Evolutionary conservation across 805 yeast genomes (phyloP).

Genomic region (Sugiyamaella boreocaroliniensis): DNA sequence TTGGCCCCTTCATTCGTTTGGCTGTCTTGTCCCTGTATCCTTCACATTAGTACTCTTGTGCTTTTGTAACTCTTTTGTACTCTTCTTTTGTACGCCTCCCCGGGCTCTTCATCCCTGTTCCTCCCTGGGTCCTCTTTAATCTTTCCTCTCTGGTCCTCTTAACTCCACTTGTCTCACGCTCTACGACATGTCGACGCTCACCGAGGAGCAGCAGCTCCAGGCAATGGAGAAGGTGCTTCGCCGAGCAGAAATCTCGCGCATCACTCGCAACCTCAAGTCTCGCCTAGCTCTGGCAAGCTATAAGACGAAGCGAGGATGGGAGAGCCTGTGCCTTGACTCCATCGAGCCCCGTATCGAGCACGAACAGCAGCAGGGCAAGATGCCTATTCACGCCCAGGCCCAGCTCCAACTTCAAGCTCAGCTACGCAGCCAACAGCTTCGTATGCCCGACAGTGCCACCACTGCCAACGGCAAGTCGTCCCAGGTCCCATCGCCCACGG

Average conservation of each 20-base stretch:
- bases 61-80: too few relatives aligned
- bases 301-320: constrained; percentile 37
- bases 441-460: neutral
- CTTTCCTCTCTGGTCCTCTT: too few relatives aligned
- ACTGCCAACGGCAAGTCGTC: neutral
- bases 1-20: too few relatives aligned
- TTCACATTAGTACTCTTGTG: too few relatives aligned
- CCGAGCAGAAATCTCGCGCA: constrained; percentile 37
- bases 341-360: constrained; percentile 30
- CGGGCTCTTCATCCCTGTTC: too few relatives aligned
- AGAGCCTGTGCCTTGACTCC: constrained; percentile 30
- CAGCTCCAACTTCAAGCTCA: neutral
- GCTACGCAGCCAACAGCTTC: neutral
- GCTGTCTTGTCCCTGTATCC: too few relatives aligned
- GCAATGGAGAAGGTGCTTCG: constrained; percentile 34
- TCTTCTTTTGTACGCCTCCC: too few relatives aligned
- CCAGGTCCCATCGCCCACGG: neutral
- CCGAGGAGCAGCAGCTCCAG: constrained; percentile 15
- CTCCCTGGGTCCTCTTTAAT: too few relatives aligned
- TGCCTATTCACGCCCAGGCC: neutral
- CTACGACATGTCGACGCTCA: neutral
- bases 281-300: constrained; percentile 37
- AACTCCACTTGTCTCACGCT: too few relatives aligned
- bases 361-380: constrained; percentile 5
- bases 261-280: constrained; percentile 37